phyloP scores from a whole-genome alignment of 495 filamentous ascomycete species.

The Xylaria longipes region DNA sequence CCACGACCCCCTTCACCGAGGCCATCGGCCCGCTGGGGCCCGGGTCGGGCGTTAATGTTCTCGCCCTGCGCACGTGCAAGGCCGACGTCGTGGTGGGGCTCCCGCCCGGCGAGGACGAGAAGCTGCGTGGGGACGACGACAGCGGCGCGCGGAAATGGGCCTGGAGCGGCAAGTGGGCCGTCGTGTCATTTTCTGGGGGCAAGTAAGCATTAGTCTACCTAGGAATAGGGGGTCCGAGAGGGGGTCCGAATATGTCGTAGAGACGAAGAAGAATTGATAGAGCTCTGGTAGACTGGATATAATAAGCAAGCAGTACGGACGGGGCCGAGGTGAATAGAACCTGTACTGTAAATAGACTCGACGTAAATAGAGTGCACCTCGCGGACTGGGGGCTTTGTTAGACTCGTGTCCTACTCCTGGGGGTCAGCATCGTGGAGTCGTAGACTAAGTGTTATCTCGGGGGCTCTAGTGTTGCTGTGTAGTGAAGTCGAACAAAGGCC shows the following conservation, averaged over 20 bases:
- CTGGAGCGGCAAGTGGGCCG: constrained; percentile 97
- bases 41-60: constrained; percentile 76
- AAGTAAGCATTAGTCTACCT: constrained; percentile 28
- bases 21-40: constrained; percentile 89
- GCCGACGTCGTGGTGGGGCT: constrained; percentile 94
- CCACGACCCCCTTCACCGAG: constrained; percentile 82
- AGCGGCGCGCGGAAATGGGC: constrained; percentile 86
- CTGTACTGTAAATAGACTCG: background rate
- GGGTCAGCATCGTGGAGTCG: background rate
- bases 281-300: background rate
- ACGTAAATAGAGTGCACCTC: constrained; percentile 5
- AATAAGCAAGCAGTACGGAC: background rate
- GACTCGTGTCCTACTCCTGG: background rate
- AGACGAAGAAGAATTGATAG: background rate
- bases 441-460: background rate
- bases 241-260: background rate
- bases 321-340: background rate
- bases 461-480: background rate
- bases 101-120: constrained; percentile 79
- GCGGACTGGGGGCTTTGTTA: background rate
- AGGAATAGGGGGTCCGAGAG: background rate
- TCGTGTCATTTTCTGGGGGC: constrained; percentile 78
- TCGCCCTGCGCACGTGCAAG: constrained; percentile 93
- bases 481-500: background rate
- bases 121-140: constrained; percentile 73